Conservation (phyloP, 2,329 filamentous ascomycete genomes). For the Niveomyces coronatus region DNA sequence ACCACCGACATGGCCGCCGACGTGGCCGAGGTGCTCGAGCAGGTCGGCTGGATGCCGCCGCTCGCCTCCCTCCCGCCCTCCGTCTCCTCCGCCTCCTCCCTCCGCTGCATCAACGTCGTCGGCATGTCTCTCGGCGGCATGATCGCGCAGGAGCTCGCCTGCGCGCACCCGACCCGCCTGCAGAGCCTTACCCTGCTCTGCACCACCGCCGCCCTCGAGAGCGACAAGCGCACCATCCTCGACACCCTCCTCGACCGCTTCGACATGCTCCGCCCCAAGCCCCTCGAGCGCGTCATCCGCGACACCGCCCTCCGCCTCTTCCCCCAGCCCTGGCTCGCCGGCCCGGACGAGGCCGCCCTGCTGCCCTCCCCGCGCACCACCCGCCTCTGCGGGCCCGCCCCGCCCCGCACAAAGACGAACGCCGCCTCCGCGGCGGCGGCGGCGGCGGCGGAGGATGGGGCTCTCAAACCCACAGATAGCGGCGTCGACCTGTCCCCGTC, state of each 20-base stretch:
- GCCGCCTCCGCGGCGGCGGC: background rate
- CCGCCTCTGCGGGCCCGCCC: constrained; percentile 24
- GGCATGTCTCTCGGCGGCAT: constrained; percentile 85
- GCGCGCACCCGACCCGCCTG: constrained; percentile 40
- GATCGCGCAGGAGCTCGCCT: constrained; percentile 75
- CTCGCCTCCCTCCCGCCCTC: too few relatives aligned
- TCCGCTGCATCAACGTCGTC: constrained; percentile 53
- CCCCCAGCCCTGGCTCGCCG: constrained; percentile 48
- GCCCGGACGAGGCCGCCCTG: constrained; percentile 44
- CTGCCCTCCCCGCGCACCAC: constrained; percentile 37
- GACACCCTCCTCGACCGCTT: constrained; percentile 53
- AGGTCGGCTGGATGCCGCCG: constrained; percentile 54
- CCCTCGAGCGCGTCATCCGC: constrained; percentile 54
- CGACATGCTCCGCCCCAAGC: constrained; percentile 56
- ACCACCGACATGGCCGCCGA: constrained; percentile 80
- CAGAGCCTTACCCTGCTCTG: constrained; percentile 48
- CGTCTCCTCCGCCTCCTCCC: too few relatives aligned
- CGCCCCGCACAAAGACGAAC: background rate
- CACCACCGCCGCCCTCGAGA: constrained; percentile 51
- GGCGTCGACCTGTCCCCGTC: constrained; percentile 4
- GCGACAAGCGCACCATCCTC: constrained; percentile 48
- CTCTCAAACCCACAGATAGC: constrained; percentile 1
- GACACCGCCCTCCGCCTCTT: constrained; percentile 60
- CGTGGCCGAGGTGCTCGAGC: constrained; percentile 55
- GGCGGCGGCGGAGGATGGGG: background rate